Base-by-base conservation (phyloP, 345 rosid genomes). In the Aethionema arabicum region DNA sequence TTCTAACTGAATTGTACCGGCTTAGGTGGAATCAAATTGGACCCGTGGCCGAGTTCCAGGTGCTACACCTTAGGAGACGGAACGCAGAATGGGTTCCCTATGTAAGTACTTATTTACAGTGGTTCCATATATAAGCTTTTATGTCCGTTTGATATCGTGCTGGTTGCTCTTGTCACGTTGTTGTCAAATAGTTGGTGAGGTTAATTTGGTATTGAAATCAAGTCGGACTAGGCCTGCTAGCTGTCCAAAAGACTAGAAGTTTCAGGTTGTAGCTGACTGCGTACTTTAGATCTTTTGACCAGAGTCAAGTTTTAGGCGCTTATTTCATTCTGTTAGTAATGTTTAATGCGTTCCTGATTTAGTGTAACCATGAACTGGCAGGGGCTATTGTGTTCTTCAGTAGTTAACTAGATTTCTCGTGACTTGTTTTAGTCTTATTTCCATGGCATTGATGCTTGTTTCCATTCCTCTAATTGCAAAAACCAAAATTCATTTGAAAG, bases 1-100 rank as follows among this genome's bases (percentile, higher is more conserved):
- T 93, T 69, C 67, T 93, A 50, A 87, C 99, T 5, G 92, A 85
- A 74, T 67, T 93, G 80, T 86, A 90, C 51, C 73, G 97, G 63
- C 69, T 87, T 63, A 73, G 88, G 62, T 85, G 90, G 95, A 72
- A 72, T 54, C 75, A 84, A 67, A 51, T 90, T 35, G 83, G 70
- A 31, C 63, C 92, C 2, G 70, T 87, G 11, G 92, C 83, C 2
- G 99, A 93, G 79, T 93, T 83, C 63, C 91, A 90, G 0, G 95
- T 90, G 48, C 59, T 90, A 60, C 99, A 90, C 65, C 83, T 93
- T 46, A 73, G 83, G 61, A 66, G 97, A 58, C 80, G 86, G 45
- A 85, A 66, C 30, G 82, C 85, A 1, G 92, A 90, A 49, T 90
- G 99, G 99, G 77, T 75, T 48, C 82, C 85, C 43, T 87, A 75